phyloP scores from a whole-genome alignment of 1,284 basidiomycete genomes.

The Sanghuangporus sanghuang region DNA sequence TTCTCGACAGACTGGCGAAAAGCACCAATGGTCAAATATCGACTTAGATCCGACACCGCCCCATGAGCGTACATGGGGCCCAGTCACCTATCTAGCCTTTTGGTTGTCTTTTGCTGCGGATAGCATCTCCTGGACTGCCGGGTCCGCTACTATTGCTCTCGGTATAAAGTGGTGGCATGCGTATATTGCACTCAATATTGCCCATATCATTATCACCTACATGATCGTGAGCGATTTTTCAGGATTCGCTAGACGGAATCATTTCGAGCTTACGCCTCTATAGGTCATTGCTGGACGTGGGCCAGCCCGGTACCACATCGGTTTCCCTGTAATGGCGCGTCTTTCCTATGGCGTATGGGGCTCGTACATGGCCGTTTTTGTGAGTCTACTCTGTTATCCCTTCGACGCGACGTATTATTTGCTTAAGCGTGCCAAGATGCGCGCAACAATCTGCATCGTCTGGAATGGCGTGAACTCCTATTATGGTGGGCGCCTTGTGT shows the following conservation, averaged over 20 bases:
- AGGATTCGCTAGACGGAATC: background rate
- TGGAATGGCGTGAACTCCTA: conserved; percentile 26
- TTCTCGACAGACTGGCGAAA: background rate
- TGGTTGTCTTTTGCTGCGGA: background rate
- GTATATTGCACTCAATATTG: background rate
- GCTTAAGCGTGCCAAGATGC: too few relatives aligned
- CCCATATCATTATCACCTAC: background rate
- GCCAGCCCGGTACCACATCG: background rate
- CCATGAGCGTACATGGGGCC: background rate
- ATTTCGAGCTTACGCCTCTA: background rate
- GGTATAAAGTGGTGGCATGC: background rate
- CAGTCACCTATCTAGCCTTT: background rate
- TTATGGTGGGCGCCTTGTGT: conserved; percentile 23
- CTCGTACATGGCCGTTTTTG: background rate
- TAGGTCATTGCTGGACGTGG: background rate
- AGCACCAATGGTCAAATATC: background rate
- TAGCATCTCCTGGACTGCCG: background rate
- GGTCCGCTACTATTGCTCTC: background rate
- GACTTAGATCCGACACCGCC: background rate
- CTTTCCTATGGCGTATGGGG: background rate
- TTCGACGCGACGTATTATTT: too few relatives aligned
- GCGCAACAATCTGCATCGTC: conserved; percentile 17
- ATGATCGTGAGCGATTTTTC: background rate
- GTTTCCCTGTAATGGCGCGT: background rate
- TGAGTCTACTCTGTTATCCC: background rate